A percentile compares a stretch with the other conserved stretches of the same genome.
phyloP scores from a whole-genome alignment of 2,329 filamentous ascomycete genomes.

The Colletotrichum acutatum region DNA sequence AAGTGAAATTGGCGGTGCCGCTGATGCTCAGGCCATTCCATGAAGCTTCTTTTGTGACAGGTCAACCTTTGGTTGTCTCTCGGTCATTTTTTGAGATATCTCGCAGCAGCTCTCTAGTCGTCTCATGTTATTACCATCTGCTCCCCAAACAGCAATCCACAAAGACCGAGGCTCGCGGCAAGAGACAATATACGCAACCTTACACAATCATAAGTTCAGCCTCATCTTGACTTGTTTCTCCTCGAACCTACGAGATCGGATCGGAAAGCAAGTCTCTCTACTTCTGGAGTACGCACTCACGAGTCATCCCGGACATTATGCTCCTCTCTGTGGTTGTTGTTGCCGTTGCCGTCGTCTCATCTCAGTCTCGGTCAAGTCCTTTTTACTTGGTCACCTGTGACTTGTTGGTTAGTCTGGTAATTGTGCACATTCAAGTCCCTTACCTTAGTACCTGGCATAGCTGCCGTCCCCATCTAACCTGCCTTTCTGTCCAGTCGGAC shows the following conservation, averaged over 20 bases:
- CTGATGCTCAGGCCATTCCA: slow-evolving; percentile 33
- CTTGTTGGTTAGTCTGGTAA: not conserved
- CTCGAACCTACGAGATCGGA: not conserved
- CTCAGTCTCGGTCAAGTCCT: not conserved
- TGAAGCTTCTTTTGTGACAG: not conserved
- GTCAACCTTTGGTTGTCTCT: not conserved
- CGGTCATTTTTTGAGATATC: slow-evolving; percentile 13
- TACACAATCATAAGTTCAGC: slow-evolving; percentile 18
- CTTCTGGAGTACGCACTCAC: not conserved
- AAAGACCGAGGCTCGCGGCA: slow-evolving; percentile 5
- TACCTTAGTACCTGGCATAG: not conserved
- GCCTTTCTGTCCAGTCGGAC: slow-evolving; percentile 8
- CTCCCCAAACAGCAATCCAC: not conserved
- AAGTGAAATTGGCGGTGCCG: slow-evolving; percentile 25
- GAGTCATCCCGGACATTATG: not conserved
- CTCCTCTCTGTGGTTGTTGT: not conserved
- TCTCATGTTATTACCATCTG: not conserved
- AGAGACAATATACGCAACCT: slow-evolving; percentile 15
- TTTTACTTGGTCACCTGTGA: not conserved
- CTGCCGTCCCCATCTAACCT: not conserved
- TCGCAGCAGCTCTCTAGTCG: not conserved
- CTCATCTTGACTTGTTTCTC: slow-evolving; percentile 13
- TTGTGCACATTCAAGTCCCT: not conserved
- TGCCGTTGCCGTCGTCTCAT: not conserved
- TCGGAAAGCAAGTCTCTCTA: not conserved